phyloP scores from a whole-genome alignment of 345 rosid species.

The Heritiera littoralis region DNA sequence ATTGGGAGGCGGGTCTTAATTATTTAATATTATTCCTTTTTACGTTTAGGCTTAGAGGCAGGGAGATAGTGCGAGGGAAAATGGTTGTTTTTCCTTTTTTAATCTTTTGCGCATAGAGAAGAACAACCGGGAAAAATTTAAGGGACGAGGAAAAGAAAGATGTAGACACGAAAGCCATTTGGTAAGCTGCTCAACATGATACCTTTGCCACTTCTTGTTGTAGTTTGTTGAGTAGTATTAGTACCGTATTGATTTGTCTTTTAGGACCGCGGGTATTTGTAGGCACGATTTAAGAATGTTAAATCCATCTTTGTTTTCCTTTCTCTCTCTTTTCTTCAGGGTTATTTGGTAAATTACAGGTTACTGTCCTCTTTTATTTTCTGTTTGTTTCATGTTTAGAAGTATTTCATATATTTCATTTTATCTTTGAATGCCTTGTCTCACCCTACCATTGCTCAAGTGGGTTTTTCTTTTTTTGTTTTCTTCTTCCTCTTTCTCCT shows the following conservation, averaged over 20 bases:
- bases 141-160: not conserved
- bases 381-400: not conserved
- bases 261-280: not conserved
- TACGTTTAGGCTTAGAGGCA: not conserved
- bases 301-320: no score
- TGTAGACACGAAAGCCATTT: conserved; percentile 15
- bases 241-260: not conserved
- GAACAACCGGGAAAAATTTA: not conserved
- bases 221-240: not conserved
- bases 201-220: conserved; percentile 5
- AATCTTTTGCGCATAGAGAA: not conserved
- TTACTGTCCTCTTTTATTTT: conserved; percentile 30
- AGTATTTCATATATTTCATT: not conserved
- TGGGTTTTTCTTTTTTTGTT: conserved; percentile 5
- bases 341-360: conserved; percentile 35
- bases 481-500: conserved; percentile 7
- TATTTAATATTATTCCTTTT: not conserved
- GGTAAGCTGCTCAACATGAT: conserved; percentile 40
- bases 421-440: conserved; percentile 24
- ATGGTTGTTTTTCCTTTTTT: not conserved
- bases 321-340: conserved; percentile 6
- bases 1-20: conserved; percentile 32
- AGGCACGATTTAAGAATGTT: no score
- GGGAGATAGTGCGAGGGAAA: not conserved
- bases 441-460: conserved; percentile 27